Conservation (phyloP, 2,329 filamentous ascomycete genomes). For the Colletotrichum godetiae region DNA sequence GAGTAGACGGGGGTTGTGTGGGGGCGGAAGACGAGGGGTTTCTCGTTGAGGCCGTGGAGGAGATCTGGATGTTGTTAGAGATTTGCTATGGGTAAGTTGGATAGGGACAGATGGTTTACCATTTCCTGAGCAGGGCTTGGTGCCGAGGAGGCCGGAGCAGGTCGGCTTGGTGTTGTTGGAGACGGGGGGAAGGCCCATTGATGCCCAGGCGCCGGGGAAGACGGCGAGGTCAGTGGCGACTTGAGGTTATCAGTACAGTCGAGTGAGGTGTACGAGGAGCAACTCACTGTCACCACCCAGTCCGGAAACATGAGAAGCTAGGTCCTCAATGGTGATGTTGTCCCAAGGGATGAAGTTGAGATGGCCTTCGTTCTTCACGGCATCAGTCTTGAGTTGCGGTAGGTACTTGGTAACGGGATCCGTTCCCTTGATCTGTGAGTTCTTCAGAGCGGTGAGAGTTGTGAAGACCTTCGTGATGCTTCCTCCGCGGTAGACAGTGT, state of each 20-base stretch:
- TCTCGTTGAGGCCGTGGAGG: slow-evolving; percentile 32
- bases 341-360: slow-evolving; percentile 32
- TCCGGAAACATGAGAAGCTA: slow-evolving; percentile 37
- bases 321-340: slow-evolving; percentile 33
- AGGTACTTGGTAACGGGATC: slow-evolving; percentile 44
- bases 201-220: slow-evolving; percentile 8
- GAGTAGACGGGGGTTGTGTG: slow-evolving; percentile 38
- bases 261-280: not conserved
- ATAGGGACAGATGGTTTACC: not conserved
- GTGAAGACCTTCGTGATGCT: slow-evolving; percentile 57
- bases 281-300: slow-evolving; percentile 35
- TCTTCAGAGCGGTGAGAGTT: slow-evolving; percentile 46
- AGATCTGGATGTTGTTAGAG: slow-evolving; percentile 34
- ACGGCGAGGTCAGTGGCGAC: slow-evolving; percentile 30
- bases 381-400: slow-evolving; percentile 15
- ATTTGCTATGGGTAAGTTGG: not conserved
- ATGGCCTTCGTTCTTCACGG: not conserved
- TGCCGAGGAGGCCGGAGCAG: slow-evolving; percentile 33
- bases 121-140: slow-evolving; percentile 20
- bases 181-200: slow-evolving; percentile 29
- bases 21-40: slow-evolving; percentile 35
- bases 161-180: slow-evolving; percentile 26
- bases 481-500: slow-evolving; percentile 56
- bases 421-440: slow-evolving; percentile 41
- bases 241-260: not conserved